Base-by-base conservation (phyloP, 331 rosid genomes). In the Rhamnella rubrinervis region DNA sequence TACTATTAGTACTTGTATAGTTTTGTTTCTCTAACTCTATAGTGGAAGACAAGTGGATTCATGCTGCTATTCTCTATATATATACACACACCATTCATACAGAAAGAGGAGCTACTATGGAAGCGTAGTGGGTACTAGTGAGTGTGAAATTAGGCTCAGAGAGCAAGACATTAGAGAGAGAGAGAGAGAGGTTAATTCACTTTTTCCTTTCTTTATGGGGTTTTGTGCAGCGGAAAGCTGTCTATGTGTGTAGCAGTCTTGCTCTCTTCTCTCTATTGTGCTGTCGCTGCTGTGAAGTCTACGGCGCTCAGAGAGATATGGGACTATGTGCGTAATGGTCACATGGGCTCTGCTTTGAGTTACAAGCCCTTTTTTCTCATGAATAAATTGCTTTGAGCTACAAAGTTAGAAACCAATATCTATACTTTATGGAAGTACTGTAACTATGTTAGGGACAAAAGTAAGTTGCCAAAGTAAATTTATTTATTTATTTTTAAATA, bases 261-360 rank as follows among this genome's bases (percentile, higher is more conserved):
- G 53, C 31, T 26, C 4, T 26, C 31, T 3, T 26, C 31, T 26
- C 35, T 51, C 25, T 49, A 2, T 17, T 66, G 75, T 78, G 78
- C 28, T 47, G 82, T 78, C 73, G 49, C 69, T 78, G 57, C 59
- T 64, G 66, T 37, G 65, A 70, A 58, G 70, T 74, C 82, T 74
- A 73, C 85, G 80, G 77, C 77, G 76, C 83, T 61, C 60, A 35
- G 66, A 5, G 57, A 50, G 40, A 35, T n/a, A 46, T 21, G 61
- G 19, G 1, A 23, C 59, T 12, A 50, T 11, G 21, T 39, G 46
- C 19, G 70, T 40, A 18, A 16, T 12, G 20, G 47, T 41, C 49
- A 41, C 49, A 41, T 5, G n/a, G 14, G 16, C n/a, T 55, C 67
- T 18, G 35, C 46, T 18, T 3, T 18, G 19, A 13, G 65, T 69